Conservation (phyloP, 768 basidiomycete species). For the Russula olivacea region DNA sequence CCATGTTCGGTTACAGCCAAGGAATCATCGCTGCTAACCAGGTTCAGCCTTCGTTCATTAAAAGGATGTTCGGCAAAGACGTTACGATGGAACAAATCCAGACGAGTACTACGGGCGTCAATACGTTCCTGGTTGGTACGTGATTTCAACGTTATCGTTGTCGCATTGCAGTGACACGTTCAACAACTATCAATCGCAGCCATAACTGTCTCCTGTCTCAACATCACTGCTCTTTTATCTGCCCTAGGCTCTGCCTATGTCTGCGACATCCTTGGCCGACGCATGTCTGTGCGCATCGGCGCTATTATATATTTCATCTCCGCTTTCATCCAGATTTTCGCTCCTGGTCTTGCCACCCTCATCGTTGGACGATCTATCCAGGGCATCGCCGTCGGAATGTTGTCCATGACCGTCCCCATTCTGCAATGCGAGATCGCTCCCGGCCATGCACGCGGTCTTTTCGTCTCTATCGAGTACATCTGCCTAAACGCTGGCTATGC, state of each 20-base stretch:
- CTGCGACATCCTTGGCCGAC: conserved; percentile 46
- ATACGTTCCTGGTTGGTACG: conserved; percentile 44
- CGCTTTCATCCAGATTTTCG: conserved; percentile 45
- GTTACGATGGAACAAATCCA: conserved; percentile 44
- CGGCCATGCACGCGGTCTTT: conserved; percentile 41
- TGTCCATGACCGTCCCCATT: conserved; percentile 24
- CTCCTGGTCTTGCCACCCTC: conserved; percentile 47
- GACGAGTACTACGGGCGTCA: conserved; percentile 39
- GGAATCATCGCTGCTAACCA: conserved; percentile 48
- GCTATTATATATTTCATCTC: conserved; percentile 45
- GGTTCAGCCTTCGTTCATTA: conserved; percentile 48
- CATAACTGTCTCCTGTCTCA: conserved; percentile 45
- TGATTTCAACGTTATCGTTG: not conserved
- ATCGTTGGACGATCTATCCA: conserved; percentile 65
- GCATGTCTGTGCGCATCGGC: conserved; percentile 46
- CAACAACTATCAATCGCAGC: conserved; percentile 30
- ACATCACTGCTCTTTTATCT: conserved; percentile 45
- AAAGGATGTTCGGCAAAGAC: conserved; percentile 41
- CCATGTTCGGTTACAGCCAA: conserved; percentile 52
- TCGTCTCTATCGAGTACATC: conserved; percentile 50
- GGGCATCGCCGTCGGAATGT: conserved; percentile 67
- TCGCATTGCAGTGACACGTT: not conserved
- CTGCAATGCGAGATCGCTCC: conserved; percentile 26
- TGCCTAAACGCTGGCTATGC: conserved; percentile 48
- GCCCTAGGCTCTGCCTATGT: conserved; percentile 44